Conservation (phyloP, 306 rosid genomes). For the Castanospermum australe region DNA sequence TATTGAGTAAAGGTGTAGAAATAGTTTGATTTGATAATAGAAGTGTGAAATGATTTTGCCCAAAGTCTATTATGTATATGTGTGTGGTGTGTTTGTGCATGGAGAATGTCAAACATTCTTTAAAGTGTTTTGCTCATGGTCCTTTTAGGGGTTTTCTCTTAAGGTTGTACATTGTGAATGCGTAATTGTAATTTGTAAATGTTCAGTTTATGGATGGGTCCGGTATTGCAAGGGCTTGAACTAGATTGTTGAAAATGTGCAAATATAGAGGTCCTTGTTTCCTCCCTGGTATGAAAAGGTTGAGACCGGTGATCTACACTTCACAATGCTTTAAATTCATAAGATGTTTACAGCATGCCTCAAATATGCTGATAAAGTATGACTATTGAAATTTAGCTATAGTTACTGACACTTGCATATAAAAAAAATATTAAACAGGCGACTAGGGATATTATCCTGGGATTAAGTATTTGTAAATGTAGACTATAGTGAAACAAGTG, state of each 20-base stretch:
- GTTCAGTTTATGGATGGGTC: background rate
- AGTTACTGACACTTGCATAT: background rate
- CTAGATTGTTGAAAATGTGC: background rate
- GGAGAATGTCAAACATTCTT: background rate
- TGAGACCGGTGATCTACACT: background rate
- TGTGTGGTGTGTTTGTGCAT: background rate
- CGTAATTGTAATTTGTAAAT: background rate
- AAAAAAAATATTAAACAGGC: background rate
- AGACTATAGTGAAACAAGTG: background rate
- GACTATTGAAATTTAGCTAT: background rate
- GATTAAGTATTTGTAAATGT: background rate
- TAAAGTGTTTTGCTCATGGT: background rate
- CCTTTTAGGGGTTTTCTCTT: background rate
- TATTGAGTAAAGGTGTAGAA: background rate
- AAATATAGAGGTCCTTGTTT: background rate
- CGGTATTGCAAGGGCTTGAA: background rate
- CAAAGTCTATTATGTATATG: background rate
- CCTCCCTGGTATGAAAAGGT: background rate
- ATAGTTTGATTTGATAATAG: background rate
- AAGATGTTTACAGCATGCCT: background rate
- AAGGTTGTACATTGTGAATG: background rate
- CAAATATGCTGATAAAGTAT: background rate
- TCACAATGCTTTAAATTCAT: background rate
- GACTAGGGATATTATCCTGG: background rate
- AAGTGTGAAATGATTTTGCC: background rate